Base-by-base conservation (phyloP, 2,329 filamentous ascomycete genomes). In the Scytalidium sp. region DNA sequence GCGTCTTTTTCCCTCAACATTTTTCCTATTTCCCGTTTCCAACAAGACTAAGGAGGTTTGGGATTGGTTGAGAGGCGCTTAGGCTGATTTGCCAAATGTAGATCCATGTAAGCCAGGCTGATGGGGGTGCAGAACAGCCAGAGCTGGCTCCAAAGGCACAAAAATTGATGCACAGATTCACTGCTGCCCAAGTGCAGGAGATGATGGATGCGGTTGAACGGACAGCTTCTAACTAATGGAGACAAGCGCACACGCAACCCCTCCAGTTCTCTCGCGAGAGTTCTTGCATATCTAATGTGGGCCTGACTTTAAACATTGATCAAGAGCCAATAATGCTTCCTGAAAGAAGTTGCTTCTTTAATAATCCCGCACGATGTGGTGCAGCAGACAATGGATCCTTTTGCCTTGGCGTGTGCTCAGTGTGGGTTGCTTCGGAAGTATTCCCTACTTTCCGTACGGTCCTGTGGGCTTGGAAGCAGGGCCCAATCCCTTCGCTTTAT, bases 91-190 rank as follows among this genome's bases (percentile, higher is more conserved):
- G 32, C 32, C 19, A 43, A 22, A 10, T 21, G n/a, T 50, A 80
- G 78, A 74, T 81, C 48, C 78, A 81, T 62, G 64, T 92, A 53
- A 84, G 83, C 70, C 84, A 80, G 57, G 70, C 71, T 10, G 69
- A 67, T 7, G 66, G 74, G 1, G 70, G 71, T 10, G 72, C 76
- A 46, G 81, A 81, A 56, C 67, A 76, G 20, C 75, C 81, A 9
- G 52, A 50, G 19, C 23, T 56, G 15, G 57, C 60, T 20, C 47
- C 54, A 5, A 55, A 56, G 23, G 83, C 85, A 1, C 69, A 79
- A 49, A 91, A 90, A 66, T 72, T 92, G 43, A 92, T 92, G 87
- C 88, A 92, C 65, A 78, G 85, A 17, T 89, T 92, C 67, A 85
- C 80, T 0, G 70, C 78, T 21, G 79, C 83, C 3, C 79, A 91